A percentile compares a stretch with the other conserved stretches of the same genome.
These are phyloP conservation scores for Fusarium sp. DNA, from an alignment of 2,329 filamentous ascomycete genomes.

Conservation along the genomic window DNA sequence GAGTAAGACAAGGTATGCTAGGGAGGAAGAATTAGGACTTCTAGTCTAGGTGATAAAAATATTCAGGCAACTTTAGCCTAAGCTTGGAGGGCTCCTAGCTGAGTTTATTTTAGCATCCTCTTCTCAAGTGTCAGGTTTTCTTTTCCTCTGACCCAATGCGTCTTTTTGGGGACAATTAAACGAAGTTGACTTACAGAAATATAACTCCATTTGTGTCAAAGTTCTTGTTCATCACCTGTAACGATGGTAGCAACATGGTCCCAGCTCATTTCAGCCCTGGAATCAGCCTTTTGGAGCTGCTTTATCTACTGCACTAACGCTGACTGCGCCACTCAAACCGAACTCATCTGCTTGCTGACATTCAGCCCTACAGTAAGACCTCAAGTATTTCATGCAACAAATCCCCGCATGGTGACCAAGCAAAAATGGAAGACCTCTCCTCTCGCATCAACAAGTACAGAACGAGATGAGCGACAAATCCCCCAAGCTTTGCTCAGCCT, in stretches of 20 bases:
- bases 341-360: not conserved
- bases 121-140: not conserved
- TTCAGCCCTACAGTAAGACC: not conserved
- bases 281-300: not conserved
- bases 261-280: not conserved
- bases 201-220: accelerated
- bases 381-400: not conserved
- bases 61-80: not conserved
- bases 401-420: not conserved
- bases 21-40: not conserved
- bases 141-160: no score
- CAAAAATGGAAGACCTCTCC: no score
- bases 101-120: no score
- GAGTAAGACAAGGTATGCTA: not conserved
- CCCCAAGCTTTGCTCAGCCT: not conserved
- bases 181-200: no score
- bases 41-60: not conserved
- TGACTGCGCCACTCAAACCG: not conserved
- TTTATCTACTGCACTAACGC: not conserved
- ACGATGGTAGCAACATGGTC: no score
- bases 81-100: not conserved
- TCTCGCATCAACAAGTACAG: no score
- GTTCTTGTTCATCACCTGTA: not conserved
- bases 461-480: accelerated
- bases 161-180: no score